Percentiles rank a stretch among this genome's conserved stretches.
Conservation (phyloP, 352 stramenopile species). For the Pythium periplocum region DNA sequence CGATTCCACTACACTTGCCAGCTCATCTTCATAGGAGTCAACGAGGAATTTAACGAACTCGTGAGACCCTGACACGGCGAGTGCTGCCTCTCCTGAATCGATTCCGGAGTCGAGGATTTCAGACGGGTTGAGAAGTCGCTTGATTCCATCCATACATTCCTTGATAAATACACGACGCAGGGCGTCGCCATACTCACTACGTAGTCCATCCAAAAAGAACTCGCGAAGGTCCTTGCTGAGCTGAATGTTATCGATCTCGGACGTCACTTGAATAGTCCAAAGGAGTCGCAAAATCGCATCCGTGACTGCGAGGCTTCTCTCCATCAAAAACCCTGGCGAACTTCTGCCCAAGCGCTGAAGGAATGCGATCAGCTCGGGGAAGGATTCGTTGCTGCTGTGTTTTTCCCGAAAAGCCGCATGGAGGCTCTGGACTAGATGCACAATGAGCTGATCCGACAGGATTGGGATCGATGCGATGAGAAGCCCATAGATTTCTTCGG, state of each 20-base stretch:
- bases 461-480: constrained; percentile 74
- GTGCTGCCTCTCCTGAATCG: constrained; percentile 21
- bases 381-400: constrained; percentile 44
- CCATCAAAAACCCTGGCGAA: constrained; percentile 67
- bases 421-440: constrained; percentile 70
- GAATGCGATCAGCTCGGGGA: constrained; percentile 70
- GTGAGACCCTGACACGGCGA: constrained; percentile 58
- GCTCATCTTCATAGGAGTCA: constrained; percentile 72
- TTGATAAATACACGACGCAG: constrained; percentile 64
- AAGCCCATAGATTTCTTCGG: constrained; percentile 80
- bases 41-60: constrained; percentile 87
- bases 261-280: constrained; percentile 83
- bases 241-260: constrained; percentile 45
- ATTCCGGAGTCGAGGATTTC: constrained; percentile 13
- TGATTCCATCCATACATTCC: constrained; percentile 76
- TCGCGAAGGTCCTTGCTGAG: constrained; percentile 62
- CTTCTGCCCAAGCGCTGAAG: constrained; percentile 70
- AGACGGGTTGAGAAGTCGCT: constrained; percentile 52
- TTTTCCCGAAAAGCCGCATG: constrained; percentile 47
- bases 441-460: constrained; percentile 60
- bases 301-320: constrained; percentile 53
- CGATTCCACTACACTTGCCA: constrained; percentile 60
- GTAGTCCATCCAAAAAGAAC: constrained; percentile 79
- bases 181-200: constrained; percentile 61
- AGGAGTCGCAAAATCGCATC: constrained; percentile 65